Evolutionary conservation across 2,329 filamentous ascomycete genomes (phyloP).

Genomic region (Monilinia laxa): DNA sequence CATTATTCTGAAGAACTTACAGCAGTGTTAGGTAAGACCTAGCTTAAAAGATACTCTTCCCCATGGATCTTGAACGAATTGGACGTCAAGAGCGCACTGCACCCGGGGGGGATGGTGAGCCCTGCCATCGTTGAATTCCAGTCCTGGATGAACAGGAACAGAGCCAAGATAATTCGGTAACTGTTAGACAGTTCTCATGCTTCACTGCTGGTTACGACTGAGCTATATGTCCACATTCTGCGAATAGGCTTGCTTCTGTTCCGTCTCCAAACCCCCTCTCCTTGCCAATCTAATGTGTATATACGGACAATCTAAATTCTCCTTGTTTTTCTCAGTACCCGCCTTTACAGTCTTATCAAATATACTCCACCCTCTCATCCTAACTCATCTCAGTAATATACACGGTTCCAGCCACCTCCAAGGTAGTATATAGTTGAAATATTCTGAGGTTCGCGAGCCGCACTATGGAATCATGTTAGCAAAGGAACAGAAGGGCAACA

Average conservation of each 20-base stretch:
- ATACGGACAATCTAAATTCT: no score
- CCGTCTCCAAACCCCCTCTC: neutral
- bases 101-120: constrained; percentile 43
- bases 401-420: neutral
- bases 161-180: neutral
- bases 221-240: neutral
- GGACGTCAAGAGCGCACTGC: constrained; percentile 43
- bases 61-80: constrained; percentile 44
- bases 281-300: neutral
- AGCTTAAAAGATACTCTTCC: constrained; percentile 42
- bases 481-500: no score
- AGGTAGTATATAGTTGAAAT: neutral
- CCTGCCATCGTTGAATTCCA: constrained; percentile 45
- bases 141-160: constrained; percentile 43
- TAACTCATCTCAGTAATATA: no score
- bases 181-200: neutral
- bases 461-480: neutral
- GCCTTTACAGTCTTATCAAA: neutral
- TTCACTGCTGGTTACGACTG: neutral
- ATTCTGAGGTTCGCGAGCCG: neutral
- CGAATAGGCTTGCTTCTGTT: neutral
- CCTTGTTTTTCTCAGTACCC: neutral
- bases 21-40: neutral
- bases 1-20: neutral
- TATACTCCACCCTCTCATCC: no score